Base-by-base conservation (phyloP, 2,329 filamentous ascomycete species). In the Graphilbum ipis-grandicollis region DNA sequence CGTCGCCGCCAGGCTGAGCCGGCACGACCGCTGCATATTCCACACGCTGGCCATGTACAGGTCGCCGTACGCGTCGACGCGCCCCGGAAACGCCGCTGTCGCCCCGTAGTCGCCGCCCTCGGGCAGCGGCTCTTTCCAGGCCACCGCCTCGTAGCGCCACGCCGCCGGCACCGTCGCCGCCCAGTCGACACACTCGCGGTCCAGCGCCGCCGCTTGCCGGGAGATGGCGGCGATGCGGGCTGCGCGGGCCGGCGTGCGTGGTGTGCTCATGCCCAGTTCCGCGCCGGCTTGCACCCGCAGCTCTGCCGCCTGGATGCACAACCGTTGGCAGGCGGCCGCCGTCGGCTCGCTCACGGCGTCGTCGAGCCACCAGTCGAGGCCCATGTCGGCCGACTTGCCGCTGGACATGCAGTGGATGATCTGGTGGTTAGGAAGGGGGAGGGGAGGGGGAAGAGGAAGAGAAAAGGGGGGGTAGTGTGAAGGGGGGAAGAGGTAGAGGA, bases 61-160 rank as follows among this genome's bases (percentile, higher is more conserved):
- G 50, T 76, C 70, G 18, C 56, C 53, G 47, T 74, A 76, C 5
- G 67, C 57, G 46, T 77, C 71, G 18, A 76, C 63, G 14, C 66
- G 60, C 3, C 72, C 72, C 0, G 71, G 71, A 45, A 65, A 76
- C 0, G 72, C 66, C 43, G 72, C 68, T 3, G 67, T 63, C 39
- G 57, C 56, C 18, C 54, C 45, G 44, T 68, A 69, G 49, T 74
- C 63, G 18, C 62, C 63, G 19, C 62, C 63, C 32, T 58, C 57
- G 0, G 64, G 61, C 4, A 69, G 57, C 41, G 63, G 57, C 41
- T 68, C 62, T 42, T 71, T 65, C 70, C 70, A 75, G 3, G 63
- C 63, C 2, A 71, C 63, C 1, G 67, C 67, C 46, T 58, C 59
- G 47, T 54, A 62, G n/a, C 51, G 53, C 56, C 66, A 75, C 31